phyloP scores from a whole-genome alignment of 192 early-diverging fungal species.

The Piromyces finnis region DNA sequence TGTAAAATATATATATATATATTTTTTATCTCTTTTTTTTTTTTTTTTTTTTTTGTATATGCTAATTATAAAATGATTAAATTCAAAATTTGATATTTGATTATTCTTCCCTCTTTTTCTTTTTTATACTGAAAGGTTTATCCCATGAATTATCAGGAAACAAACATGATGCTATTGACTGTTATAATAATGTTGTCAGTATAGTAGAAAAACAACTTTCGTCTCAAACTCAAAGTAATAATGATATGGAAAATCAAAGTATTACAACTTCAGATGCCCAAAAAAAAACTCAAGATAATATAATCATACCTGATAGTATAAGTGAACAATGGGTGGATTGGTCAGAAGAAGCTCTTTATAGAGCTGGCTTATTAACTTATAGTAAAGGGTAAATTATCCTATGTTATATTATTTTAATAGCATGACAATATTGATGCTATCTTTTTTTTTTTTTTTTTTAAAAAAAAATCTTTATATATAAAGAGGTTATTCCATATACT shows the following conservation, averaged over 20 bases:
- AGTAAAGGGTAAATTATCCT: neutral
- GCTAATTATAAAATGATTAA: too few species aligned
- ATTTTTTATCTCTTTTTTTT: too few species aligned
- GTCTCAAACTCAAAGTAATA: neutral
- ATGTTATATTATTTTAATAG: too few species aligned
- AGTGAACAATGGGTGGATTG: neutral
- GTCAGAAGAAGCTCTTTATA: neutral
- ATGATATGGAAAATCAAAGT: neutral
- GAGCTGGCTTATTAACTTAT: neutral
- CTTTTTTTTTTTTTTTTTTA: too few species aligned
- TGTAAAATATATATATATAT: too few species aligned
- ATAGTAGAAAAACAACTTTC: neutral
- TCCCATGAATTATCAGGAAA: neutral
- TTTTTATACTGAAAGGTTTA: neutral
- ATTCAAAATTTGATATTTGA: too few species aligned
- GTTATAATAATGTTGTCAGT: neutral
- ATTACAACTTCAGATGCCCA: neutral
- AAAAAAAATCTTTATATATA: too few species aligned
- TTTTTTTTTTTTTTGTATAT: too few species aligned
- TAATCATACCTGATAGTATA: neutral
- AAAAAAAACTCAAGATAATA: neutral
- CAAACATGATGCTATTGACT: neutral
- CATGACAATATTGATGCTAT: too few species aligned
- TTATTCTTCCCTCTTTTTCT: neutral
- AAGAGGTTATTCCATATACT: too few species aligned